Conservation (phyloP, 352 stramenopile species). For the Globisporangium cystogenes region DNA sequence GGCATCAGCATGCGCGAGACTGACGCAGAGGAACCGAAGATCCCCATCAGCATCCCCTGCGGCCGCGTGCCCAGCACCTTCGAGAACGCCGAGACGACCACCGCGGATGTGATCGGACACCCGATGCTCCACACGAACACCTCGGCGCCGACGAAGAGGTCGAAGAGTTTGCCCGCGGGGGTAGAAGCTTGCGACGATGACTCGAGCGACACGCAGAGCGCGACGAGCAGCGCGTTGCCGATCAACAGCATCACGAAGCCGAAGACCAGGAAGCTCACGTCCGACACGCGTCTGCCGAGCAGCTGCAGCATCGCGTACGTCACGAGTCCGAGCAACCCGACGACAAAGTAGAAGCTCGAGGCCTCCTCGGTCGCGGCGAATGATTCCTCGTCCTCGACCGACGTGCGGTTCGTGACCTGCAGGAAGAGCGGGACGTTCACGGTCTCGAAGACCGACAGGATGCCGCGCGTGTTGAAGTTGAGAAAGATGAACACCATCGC, state of each 20-base stretch:
- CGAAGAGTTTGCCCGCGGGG: conserved; percentile 14
- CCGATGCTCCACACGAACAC: conserved; percentile 63
- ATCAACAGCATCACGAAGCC: conserved; percentile 40
- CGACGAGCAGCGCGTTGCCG: conserved; percentile 40
- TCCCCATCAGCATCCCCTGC: conserved; percentile 48
- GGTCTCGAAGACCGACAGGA: conserved; percentile 71
- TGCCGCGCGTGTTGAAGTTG: conserved; percentile 55
- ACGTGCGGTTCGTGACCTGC: conserved; percentile 29
- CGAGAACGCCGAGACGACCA: conserved; percentile 51
- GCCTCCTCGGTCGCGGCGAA: conserved; percentile 24
- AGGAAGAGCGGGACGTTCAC: conserved; percentile 60
- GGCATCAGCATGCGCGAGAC: conserved; percentile 51
- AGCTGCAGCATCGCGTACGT: conserved; percentile 33
- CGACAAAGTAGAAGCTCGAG: conserved; percentile 40
- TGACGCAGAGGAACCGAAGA: conserved; percentile 56
- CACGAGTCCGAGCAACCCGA: conserved; percentile 47
- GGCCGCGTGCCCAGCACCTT: conserved; percentile 45
- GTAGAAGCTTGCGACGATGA: conserved; percentile 2
- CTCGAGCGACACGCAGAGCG: conserved; percentile 16
- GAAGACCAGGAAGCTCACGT: conserved; percentile 38
- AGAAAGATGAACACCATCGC: conserved; percentile 62
- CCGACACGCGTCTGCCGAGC: conserved; percentile 27
- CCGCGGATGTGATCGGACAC: conserved; percentile 43
- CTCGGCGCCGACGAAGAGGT: conserved; percentile 33
- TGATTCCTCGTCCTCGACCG: conserved; percentile 14